These are phyloP conservation scores for Albatrellus sp. DNA, from an alignment of 1,284 basidiomycete genomes.

Conservation along the genomic window DNA sequence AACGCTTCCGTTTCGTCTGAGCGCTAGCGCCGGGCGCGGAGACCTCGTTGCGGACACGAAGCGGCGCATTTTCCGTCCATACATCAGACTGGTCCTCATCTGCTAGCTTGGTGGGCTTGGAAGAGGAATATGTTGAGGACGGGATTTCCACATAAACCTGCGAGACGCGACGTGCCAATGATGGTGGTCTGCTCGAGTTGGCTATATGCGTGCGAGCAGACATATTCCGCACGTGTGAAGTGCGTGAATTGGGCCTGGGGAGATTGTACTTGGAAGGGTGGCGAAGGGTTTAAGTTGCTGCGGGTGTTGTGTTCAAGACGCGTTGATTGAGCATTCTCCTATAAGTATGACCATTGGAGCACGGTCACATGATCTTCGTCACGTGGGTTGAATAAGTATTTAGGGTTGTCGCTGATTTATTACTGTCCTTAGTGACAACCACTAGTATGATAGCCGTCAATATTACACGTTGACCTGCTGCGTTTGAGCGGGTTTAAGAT, in stretches of 20 bases:
- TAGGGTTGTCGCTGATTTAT: no score
- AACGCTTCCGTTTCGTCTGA: constrained; percentile 17
- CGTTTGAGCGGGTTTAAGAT: no score
- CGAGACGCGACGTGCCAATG: constrained; percentile 21
- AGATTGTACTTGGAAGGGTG: no score
- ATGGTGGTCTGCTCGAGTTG: constrained; percentile 12
- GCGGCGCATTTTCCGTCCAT: constrained; percentile 46
- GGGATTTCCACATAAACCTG: constrained; percentile 51
- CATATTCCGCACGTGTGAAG: constrained; percentile 1
- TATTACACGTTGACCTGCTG: no score
- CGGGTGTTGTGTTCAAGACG: constrained; percentile 7
- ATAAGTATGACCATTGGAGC: not conserved
- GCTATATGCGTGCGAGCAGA: constrained; percentile 1
- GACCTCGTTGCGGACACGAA: constrained; percentile 15
- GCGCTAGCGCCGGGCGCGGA: constrained; percentile 3
- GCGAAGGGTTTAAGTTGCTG: not conserved
- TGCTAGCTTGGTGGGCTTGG: constrained; percentile 12
- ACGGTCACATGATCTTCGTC: constrained; percentile 3
- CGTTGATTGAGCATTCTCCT: not conserved
- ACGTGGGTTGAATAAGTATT: no score
- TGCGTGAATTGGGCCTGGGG: no score
- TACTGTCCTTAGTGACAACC: no score
- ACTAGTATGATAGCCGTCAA: no score
- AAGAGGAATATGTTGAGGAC: constrained; percentile 23
- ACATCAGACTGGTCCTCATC: constrained; percentile 8